These are phyloP conservation scores for Cryptomeria japonica DNA, from an alignment of 75 land plant species.

Conservation along the genomic window DNA sequence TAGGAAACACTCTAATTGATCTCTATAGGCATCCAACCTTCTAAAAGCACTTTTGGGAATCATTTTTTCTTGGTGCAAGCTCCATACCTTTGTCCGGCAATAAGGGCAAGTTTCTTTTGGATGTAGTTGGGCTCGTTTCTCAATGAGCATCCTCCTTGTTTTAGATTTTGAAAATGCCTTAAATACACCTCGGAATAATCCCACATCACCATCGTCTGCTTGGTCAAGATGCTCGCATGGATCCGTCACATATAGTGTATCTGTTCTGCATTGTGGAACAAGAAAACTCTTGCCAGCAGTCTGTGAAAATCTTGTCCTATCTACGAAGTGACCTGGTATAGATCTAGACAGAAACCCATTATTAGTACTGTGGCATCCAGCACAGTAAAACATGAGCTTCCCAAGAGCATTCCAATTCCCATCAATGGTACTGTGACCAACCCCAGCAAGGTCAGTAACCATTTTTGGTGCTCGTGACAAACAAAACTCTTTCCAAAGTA, in stretches of 20 bases:
- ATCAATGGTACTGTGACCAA: conserved; percentile 54
- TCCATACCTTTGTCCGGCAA: conserved; percentile 83
- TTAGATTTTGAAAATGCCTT: conserved; percentile 54
- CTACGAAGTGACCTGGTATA: conserved; percentile 55
- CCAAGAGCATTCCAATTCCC: conserved; percentile 92
- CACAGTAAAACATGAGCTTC: conserved; percentile 84
- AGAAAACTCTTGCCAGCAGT: conserved; percentile 38
- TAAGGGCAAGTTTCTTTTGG: conserved; percentile 78
- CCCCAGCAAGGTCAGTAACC: conserved; percentile 79
- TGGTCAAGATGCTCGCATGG: conserved; percentile 39
- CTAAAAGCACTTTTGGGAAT: conserved; percentile 75
- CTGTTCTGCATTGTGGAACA: conserved; percentile 28
- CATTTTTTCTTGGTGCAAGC: conserved; percentile 77
- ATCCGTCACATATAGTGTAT: conserved; percentile 30
- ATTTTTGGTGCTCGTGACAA: conserved; percentile 88
- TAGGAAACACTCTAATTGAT: conserved; percentile 82
- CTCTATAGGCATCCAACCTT: conserved; percentile 80
- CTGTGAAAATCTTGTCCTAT: conserved; percentile 31
- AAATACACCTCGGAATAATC: conserved; percentile 36
- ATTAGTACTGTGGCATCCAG: conserved; percentile 62
- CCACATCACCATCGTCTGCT: conserved; percentile 37
- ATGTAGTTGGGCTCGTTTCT: conserved; percentile 50
- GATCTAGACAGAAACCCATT: conserved; percentile 11
- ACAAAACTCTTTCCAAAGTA: conserved; percentile 93
- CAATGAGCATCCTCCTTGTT: conserved; percentile 63